phyloP scores from a whole-genome alignment of 2,329 filamentous ascomycete genomes.

The Fusarium verticillioides region DNA sequence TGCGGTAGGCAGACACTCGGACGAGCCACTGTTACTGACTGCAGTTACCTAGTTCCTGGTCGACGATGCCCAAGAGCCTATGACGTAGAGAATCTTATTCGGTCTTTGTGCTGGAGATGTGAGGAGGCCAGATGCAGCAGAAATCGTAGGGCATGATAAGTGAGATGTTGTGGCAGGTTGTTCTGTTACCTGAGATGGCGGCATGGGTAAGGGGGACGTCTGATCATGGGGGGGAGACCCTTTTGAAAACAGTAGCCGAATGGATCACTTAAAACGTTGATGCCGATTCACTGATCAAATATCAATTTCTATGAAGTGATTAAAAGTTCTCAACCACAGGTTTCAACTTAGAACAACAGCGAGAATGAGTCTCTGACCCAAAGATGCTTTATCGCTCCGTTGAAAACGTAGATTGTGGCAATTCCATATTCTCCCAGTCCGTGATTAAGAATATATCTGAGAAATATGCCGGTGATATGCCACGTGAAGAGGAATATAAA shows the following conservation, averaged over 20 bases:
- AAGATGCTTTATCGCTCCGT: rapidly evolving
- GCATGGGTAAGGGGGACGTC: neutral
- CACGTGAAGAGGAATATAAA: neutral
- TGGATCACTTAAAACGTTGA: rapidly evolving
- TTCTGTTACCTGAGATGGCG: neutral
- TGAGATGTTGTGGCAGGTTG: neutral
- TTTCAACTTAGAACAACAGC: rapidly evolving
- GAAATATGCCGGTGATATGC: rapidly evolving
- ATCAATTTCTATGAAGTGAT: neutral
- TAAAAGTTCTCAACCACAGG: rapidly evolving
- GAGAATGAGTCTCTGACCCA: neutral
- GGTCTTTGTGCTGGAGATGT: neutral
- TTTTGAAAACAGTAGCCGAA: neutral
- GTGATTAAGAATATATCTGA: rapidly evolving
- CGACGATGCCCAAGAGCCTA: neutral
- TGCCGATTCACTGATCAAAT: rapidly evolving
- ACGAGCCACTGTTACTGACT: neutral
- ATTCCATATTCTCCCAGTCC: rapidly evolving
- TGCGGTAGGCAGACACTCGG: neutral
- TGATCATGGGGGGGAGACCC: no score
- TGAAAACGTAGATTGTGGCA: neutral
- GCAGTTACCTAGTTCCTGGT: neutral
- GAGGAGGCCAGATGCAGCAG: neutral
- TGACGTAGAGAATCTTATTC: neutral
- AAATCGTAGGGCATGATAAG: neutral